A percentile compares a stretch with the other conserved stretches of the same genome.
Evolutionary conservation across 345 rosid genomes (phyloP).

Genomic region (Rubroshorea leprosula): DNA sequence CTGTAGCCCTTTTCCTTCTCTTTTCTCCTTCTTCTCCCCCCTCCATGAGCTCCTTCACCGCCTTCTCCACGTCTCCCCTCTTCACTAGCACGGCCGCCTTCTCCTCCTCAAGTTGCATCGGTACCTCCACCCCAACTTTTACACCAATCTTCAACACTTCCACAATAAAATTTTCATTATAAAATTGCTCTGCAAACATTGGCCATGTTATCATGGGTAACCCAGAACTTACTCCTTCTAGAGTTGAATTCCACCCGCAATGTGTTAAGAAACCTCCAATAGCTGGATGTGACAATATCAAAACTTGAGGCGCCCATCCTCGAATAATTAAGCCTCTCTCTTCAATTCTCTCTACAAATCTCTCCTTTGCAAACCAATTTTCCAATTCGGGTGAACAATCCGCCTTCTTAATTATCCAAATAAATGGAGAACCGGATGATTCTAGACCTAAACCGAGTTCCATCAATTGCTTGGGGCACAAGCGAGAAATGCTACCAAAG

Average conservation of each 20-base stretch:
- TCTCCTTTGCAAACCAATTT: conserved; percentile 26
- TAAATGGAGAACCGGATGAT: conserved; percentile 26
- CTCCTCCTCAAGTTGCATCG: conserved; percentile 7
- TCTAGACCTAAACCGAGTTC: conserved; percentile 35
- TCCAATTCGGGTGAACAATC: conserved; percentile 13
- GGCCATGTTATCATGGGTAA: conserved; percentile 36
- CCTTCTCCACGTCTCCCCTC: conserved; percentile 20
- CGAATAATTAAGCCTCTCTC: conserved; percentile 27
- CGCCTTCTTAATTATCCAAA: conserved; percentile 28
- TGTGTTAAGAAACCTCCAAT: conserved; percentile 36
- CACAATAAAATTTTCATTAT: conserved; percentile 30
- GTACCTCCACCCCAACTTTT: conserved; percentile 19
- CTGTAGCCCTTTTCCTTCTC: conserved; percentile 19
- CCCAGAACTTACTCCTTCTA: conserved; percentile 25
- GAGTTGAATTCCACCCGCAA: conserved; percentile 39
- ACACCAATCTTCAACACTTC: conserved; percentile 23
- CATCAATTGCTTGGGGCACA: conserved; percentile 11
- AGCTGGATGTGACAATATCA: conserved; percentile 30
- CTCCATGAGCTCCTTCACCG: conserved; percentile 21
- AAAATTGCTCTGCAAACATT: conserved; percentile 34
- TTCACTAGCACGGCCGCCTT: conserved; percentile 12
- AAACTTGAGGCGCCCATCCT: conserved; percentile 39
- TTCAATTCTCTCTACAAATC: conserved; percentile 24
- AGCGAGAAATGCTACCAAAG: conserved; percentile 25
- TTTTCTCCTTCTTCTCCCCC: conserved; percentile 17